Percentiles rank a stretch among this genome's conserved stretches.
phyloP scores from a whole-genome alignment of 148 eudicot species.

The Rhododendron kiyosumense region DNA sequence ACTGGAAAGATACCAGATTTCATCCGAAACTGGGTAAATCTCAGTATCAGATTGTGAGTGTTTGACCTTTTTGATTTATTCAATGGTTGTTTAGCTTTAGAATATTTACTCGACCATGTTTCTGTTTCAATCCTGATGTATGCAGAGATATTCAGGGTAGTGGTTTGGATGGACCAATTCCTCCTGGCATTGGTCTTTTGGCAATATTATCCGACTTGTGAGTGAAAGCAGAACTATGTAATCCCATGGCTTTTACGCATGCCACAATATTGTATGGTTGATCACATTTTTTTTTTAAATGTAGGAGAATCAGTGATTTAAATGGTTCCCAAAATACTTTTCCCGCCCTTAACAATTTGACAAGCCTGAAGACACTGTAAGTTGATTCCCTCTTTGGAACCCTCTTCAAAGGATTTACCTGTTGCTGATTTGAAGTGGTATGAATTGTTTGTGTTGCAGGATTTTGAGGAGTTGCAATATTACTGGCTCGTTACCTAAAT shows the following conservation, averaged over 20 bases:
- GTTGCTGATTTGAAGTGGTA: not conserved
- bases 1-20: slow-evolving; percentile 32
- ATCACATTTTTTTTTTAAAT: not conserved
- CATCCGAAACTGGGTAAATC: slow-evolving; percentile 28
- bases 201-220: slow-evolving; percentile 27
- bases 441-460: slow-evolving; percentile 5
- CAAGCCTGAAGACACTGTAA: slow-evolving; percentile 7
- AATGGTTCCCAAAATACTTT: slow-evolving; percentile 18
- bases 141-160: slow-evolving; percentile 30
- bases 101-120: not conserved
- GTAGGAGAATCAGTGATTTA: slow-evolving; percentile 41
- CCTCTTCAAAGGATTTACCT: not conserved
- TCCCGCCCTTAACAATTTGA: slow-evolving; percentile 15
- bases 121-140: not conserved
- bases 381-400: not conserved
- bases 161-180: slow-evolving; percentile 40
- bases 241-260: not conserved
- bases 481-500: slow-evolving; percentile 16
- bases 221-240: slow-evolving; percentile 12
- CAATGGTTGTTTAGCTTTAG: not conserved
- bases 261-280: not conserved
- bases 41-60: slow-evolving; percentile 28
- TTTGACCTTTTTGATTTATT: not conserved
- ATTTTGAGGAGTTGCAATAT: slow-evolving; percentile 29
- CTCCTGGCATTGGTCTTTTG: slow-evolving; percentile 24